These are phyloP conservation scores for Mycena alexandri DNA, from an alignment of 768 basidiomycete species.

Conservation along the genomic window DNA sequence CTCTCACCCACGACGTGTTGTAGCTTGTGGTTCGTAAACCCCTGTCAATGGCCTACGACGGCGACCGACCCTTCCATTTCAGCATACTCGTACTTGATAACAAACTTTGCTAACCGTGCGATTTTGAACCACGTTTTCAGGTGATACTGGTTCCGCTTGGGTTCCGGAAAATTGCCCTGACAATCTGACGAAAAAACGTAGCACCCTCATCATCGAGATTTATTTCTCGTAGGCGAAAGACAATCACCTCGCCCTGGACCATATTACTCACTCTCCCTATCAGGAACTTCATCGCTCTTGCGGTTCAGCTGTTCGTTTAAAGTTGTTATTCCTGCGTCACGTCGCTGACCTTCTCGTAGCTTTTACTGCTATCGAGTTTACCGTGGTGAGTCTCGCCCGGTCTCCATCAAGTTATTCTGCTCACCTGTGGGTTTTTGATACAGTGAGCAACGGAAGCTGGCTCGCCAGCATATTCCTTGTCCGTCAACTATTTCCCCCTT, in stretches of 20 bases:
- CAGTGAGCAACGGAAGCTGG: constrained; percentile 32
- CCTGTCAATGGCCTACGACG: no score
- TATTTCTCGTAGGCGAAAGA: constrained; percentile 3
- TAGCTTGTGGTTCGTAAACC: constrained; percentile 11
- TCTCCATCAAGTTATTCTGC: no score
- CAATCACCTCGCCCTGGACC: no score
- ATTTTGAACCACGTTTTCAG: constrained; percentile 21
- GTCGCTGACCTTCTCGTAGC: background rate
- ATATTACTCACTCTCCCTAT: background rate
- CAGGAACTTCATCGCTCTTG: constrained; percentile 28
- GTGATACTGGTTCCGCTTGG: background rate
- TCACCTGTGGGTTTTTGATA: background rate
- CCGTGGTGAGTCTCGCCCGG: background rate
- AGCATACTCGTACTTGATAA: constrained; percentile 14
- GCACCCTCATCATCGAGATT: constrained; percentile 36
- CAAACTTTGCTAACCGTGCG: constrained; percentile 23
- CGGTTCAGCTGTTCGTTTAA: constrained; percentile 27
- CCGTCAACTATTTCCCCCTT: no score
- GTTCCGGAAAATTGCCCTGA: background rate
- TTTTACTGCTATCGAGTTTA: constrained; percentile 26
- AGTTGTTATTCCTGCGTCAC: background rate
- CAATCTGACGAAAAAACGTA: background rate
- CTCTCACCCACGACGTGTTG: background rate
- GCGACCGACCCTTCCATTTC: background rate
- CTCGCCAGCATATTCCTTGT: constrained; percentile 19